Base-by-base conservation (phyloP, 2,329 filamentous ascomycete species). In the Nannizziopsis barbatae region DNA sequence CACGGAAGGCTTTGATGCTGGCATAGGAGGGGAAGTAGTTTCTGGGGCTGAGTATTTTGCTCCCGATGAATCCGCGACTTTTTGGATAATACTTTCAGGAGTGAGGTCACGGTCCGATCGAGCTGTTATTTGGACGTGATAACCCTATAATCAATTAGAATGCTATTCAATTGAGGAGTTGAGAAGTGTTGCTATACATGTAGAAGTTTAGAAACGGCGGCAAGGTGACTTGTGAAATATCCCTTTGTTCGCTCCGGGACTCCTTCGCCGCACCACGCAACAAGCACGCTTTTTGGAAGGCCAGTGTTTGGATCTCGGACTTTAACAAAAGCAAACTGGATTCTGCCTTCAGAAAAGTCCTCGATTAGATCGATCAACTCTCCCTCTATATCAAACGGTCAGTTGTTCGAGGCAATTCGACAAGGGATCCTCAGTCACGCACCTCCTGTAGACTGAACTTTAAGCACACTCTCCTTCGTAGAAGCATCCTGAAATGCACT, bases 211-310 rank as follows among this genome's bases (percentile, higher is more conserved):
- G 88, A 82, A 33, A 96, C 88, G 42, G 87, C 83, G 52, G 84
- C 82, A 42, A 92, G 73, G 69, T 98, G 90, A 70, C 88, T 95
- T 56, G 87, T 95, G 65, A 98, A 98, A 70, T 96, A 96, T 56
- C 92, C 92, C 71, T 96, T 98, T 53, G 90, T 96, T 60, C 90
- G 77, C 70, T 98, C 92, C n/a, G 92, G 92, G 12, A 98, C 92
- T 58, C 92, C 92, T 62, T 93, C 90, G 56, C 92, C 92, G 66
- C 92, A 98, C 84, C 92, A 98, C 56, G 85, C 89, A 63, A 98
- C 87, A 56, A 98, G 76, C 51, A 94, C 86, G 64, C 82, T 85
- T 73, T 98, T 98, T 43, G 90, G 88, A 12, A 98, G 78, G 17
- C 75, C 73, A 2, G 84, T 86, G 67, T 98, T 98, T 48, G 88